Conservation (phyloP, 306 rosid genomes). For the Citrullus amarus region DNA sequence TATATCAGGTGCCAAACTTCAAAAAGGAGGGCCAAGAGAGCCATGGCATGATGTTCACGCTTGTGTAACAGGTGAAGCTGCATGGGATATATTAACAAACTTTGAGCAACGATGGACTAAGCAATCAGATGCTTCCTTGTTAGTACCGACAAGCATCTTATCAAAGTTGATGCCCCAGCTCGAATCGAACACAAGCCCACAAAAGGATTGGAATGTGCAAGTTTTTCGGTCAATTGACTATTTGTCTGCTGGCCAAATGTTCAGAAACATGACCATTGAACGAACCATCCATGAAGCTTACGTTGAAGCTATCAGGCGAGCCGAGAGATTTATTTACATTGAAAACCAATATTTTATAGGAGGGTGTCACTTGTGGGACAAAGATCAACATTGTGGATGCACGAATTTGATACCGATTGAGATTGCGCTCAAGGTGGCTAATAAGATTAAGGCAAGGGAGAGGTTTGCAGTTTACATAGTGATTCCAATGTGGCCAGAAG, state of each 20-base stretch:
- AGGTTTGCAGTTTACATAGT: constrained; percentile 74
- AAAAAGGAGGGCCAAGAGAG: constrained; percentile 85
- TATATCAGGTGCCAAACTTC: constrained; percentile 56
- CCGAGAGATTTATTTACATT: constrained; percentile 73
- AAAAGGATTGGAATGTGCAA: constrained; percentile 74
- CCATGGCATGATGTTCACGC: constrained; percentile 99
- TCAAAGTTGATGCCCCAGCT: constrained; percentile 27
- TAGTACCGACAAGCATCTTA: constrained; percentile 45
- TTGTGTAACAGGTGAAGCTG: constrained; percentile 70
- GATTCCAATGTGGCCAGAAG: constrained; percentile 99
- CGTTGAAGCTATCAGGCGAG: constrained; percentile 73
- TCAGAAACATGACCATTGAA: constrained; percentile 52
- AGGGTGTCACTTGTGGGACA: constrained; percentile 79
- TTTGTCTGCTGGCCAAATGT: constrained; percentile 59
- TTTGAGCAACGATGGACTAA: constrained; percentile 90
- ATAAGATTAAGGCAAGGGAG: constrained; percentile 67
- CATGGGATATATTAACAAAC: constrained; percentile 78
- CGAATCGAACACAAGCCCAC: constrained; percentile 17
- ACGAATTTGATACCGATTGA: constrained; percentile 74
- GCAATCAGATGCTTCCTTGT: constrained; percentile 52
- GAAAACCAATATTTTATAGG: constrained; percentile 95
- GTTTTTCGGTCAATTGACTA: constrained; percentile 77
- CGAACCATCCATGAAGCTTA: constrained; percentile 86
- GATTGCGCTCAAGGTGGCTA: constrained; percentile 71
- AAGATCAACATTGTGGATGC: constrained; percentile 60